Conservation (phyloP, 345 rosid species). For the Brassica incana region DNA sequence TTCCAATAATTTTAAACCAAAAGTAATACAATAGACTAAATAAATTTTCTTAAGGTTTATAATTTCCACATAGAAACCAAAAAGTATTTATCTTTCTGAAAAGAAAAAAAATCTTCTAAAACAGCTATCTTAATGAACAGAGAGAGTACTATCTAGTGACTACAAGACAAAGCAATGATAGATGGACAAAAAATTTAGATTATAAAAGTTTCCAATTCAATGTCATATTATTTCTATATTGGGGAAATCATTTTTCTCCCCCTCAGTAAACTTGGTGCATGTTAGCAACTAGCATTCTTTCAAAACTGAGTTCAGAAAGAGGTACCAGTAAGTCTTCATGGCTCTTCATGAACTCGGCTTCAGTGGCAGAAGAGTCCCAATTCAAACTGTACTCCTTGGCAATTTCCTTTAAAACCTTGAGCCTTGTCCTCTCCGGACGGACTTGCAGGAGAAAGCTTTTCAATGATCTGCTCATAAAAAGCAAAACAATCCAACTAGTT, state of each 20-base stretch:
- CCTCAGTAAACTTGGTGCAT: neutral
- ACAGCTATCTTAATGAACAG: too few species aligned
- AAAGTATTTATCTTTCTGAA: too few species aligned
- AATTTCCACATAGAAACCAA: too few species aligned
- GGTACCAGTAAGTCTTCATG: conserved; percentile 91
- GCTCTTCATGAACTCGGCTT: conserved; percentile 77
- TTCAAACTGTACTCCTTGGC: conserved; percentile 64
- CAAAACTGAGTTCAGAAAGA: neutral
- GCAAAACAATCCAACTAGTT: conserved; percentile 7
- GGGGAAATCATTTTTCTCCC: neutral
- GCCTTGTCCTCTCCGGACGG: conserved; percentile 69
- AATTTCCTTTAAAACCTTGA: conserved; percentile 78
- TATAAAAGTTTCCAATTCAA: neutral
- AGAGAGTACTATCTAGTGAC: neutral
- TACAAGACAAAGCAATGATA: neutral
- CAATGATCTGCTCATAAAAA: conserved; percentile 59
- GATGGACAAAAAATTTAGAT: neutral
- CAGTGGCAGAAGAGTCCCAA: conserved; percentile 87
- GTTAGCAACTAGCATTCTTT: neutral
- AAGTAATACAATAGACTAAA: too few species aligned
- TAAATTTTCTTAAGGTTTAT: too few species aligned
- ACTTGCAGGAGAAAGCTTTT: conserved; percentile 78
- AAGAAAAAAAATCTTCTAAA: too few species aligned
- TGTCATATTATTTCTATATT: conserved; percentile 1
- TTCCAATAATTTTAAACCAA: too few species aligned